A percentile compares a stretch with the other conserved stretches of the same genome.
Evolutionary conservation across 78 protist species (phyloP).

Genomic region (Speleostelium caveatum): DNA sequence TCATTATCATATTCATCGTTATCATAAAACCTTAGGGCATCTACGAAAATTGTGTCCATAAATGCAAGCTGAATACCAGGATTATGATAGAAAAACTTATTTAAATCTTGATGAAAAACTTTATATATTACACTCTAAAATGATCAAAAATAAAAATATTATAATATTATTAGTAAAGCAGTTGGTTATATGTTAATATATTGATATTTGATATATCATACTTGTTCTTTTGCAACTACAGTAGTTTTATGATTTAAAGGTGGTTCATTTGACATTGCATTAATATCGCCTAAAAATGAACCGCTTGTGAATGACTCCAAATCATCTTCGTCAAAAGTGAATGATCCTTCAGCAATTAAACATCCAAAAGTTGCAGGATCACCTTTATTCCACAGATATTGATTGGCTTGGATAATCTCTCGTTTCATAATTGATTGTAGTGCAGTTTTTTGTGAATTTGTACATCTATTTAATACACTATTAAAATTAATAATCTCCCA

Average conservation of each 20-base stretch:
- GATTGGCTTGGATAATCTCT: slow-evolving; percentile 8
- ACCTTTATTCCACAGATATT: slow-evolving; percentile 43
- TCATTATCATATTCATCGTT: background rate
- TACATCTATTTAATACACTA: slow-evolving; percentile 49
- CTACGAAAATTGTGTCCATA: slow-evolving; percentile 62
- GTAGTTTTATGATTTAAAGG: slow-evolving; percentile 60
- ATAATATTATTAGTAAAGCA: background rate
- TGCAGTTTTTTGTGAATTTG: slow-evolving; percentile 70
- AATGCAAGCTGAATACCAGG: slow-evolving; percentile 60
- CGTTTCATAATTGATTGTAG: slow-evolving; percentile 56
- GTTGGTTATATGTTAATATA: background rate
- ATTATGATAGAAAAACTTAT: slow-evolving; percentile 41
- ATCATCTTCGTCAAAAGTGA: slow-evolving; percentile 26
- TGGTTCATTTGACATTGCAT: slow-evolving; percentile 45
- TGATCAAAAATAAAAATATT: background rate
- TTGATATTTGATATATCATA: background rate
- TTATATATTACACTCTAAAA: slow-evolving; percentile 70
- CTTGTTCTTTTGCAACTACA: slow-evolving; percentile 51
- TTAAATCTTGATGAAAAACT: slow-evolving; percentile 52
- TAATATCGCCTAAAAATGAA: slow-evolving; percentile 57
- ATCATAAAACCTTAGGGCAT: slow-evolving; percentile 41
- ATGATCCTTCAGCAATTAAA: slow-evolving; percentile 59
- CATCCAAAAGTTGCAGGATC: slow-evolving; percentile 53
- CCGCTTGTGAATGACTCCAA: slow-evolving; percentile 48
- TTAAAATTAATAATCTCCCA: slow-evolving; percentile 70